Evolutionary conservation across 345 rosid species (phyloP).

Genomic region (Dovyalis caffra): DNA sequence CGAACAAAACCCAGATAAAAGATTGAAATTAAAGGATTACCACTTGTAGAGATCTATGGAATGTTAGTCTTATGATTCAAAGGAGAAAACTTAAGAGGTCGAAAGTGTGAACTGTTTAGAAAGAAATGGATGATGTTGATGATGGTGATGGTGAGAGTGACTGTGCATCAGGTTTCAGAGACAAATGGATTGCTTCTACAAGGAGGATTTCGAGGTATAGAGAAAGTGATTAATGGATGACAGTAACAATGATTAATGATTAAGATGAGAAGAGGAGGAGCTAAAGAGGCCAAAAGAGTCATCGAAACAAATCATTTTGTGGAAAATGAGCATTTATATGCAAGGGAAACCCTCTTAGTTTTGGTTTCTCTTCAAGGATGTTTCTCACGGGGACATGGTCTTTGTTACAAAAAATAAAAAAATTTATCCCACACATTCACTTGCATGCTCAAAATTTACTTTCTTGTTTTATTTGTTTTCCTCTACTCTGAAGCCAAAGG

Average conservation of each 20-base stretch:
- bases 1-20: background rate
- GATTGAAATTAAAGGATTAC: background rate
- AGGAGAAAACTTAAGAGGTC: background rate
- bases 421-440: too few relatives aligned
- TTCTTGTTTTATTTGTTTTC: too few relatives aligned
- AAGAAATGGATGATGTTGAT: background rate
- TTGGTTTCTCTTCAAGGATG: background rate
- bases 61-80: slow-evolving; percentile 2
- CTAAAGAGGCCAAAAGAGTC: background rate
- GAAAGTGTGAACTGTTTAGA: background rate
- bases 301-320: background rate
- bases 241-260: background rate
- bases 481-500: too few relatives aligned
- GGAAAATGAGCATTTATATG: slow-evolving; percentile 9
- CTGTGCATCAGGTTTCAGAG: background rate
- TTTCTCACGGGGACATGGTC: background rate
- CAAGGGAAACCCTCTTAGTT: too few relatives aligned
- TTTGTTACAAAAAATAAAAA: too few relatives aligned
- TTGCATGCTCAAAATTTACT: too few relatives aligned
- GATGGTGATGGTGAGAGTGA: background rate
- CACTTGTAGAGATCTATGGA: background rate
- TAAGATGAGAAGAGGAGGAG: background rate
- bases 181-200: background rate
- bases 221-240: background rate
- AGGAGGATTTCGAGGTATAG: background rate